Evolutionary conservation across 768 basidiomycete species (phyloP), one percentile per base, ranked within the genome.

Genomic region (Lyophyllum decastes): DNA sequence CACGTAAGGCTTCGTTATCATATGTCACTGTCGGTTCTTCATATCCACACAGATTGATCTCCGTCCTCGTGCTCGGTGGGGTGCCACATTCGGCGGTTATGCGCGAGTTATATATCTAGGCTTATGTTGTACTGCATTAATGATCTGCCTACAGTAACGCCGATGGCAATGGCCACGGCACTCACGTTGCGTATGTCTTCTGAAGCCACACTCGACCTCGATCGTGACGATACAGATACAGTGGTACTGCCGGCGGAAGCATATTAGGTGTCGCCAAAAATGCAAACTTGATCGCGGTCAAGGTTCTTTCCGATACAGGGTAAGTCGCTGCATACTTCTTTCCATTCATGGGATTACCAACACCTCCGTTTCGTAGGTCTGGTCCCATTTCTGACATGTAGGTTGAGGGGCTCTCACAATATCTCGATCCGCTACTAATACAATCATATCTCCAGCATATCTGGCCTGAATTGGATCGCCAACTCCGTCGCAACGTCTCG

Each of bases 31-130:
- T 11, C n/a, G 25, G 43, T 17, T 22, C 45, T 8, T 26, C 26
- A 10, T 19, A 2, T 8, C 35, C 50, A 14, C 30, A 19, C 59
- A 77, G 75, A 51, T 54, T 22, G 64, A 76, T 49, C 79, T 80
- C 54, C 74, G 68, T 52, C 77, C 77, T 12, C 76, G 79, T 47
- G 78, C 77, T 11, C 24, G 34, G 5, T 77, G 73, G 72, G 77
- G 76, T 21, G 63, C 66, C 2, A 72, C 68, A 40, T 75, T 77
- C 52, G 70, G 70, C 21, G 67, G 59, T 53, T 59, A 65, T 54
- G 46, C 61, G 54, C 48, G n/a, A 35, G 38, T 43, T 16, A 38
- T 2, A 4, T 38, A 7, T 38, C 35, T 10, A 10, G 4, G 3
- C 35, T 12, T 38, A 12, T 12, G 11, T 46, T 2, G 14, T 30